Conservation (phyloP, 345 rosid species). For the Leavenworthia alabamica region DNA sequence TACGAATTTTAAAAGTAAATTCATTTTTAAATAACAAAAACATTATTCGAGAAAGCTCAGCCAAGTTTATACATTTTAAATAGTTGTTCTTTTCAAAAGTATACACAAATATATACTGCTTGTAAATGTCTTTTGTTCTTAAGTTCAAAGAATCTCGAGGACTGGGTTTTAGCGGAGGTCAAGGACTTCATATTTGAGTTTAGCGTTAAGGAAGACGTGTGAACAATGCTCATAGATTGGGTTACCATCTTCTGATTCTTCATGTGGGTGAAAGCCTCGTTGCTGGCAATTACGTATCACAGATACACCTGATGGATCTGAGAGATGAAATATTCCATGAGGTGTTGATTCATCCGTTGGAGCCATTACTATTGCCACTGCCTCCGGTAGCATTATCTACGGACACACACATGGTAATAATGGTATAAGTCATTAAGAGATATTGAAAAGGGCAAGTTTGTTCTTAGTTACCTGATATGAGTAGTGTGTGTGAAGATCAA, state of each 20-base stretch:
- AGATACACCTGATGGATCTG: constrained; percentile 84
- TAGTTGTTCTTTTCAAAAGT: no score
- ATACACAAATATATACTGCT: no score
- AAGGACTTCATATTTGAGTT: constrained; percentile 55
- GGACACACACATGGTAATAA: neutral
- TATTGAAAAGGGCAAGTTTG: no score
- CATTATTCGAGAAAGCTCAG: neutral
- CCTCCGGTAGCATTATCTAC: constrained; percentile 91
- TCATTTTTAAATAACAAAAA: constrained; percentile 4
- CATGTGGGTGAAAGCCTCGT: constrained; percentile 97
- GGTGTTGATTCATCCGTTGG: constrained; percentile 87
- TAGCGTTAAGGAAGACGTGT: constrained; percentile 78
- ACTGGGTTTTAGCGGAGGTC: constrained; percentile 67
- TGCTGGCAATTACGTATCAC: constrained; percentile 87
- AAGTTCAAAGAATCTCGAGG: neutral
- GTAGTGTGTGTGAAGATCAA: constrained; percentile 97
- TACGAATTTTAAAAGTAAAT: neutral
- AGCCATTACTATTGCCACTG: constrained; percentile 93
- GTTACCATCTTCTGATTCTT: constrained; percentile 72
- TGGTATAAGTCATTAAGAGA: neutral
- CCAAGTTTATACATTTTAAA: no score
- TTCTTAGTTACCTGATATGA: constrained; percentile 91
- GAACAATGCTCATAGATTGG: constrained; percentile 91
- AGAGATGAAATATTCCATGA: constrained; percentile 90
- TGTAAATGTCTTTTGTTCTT: neutral